These are phyloP conservation scores for Sparassis latifolia DNA, from an alignment of 1,284 basidiomycete species.

Conservation along the genomic window DNA sequence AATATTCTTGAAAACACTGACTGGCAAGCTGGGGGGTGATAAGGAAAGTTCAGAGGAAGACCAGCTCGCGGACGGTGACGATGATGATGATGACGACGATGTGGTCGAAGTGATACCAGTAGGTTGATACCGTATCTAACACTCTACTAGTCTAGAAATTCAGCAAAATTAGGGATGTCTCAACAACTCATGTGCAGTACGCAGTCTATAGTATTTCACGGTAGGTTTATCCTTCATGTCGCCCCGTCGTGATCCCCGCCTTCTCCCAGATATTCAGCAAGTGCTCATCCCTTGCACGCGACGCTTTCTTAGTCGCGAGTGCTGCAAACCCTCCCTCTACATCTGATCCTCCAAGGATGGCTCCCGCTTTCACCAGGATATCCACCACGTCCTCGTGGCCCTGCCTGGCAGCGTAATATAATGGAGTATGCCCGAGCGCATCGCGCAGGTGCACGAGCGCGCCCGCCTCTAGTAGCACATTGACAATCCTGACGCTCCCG, in stretches of 20 bases:
- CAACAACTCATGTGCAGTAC: no score
- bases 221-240: no score
- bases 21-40: conserved; percentile 38
- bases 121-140: no score
- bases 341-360: conserved; percentile 62
- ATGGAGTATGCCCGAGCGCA: conserved; percentile 71
- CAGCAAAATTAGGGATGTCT: no score
- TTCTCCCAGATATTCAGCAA: conserved; percentile 47
- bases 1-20: conserved; percentile 54
- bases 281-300: conserved; percentile 35
- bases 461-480: conserved; percentile 65
- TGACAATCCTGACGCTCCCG: conserved; percentile 50
- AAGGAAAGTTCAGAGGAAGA: conserved; percentile 29
- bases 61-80: conserved; percentile 14
- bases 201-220: no score
- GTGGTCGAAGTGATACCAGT: not conserved
- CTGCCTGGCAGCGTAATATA: conserved; percentile 76
- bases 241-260: conserved; percentile 24
- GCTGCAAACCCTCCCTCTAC: conserved; percentile 54
- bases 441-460: conserved; percentile 86
- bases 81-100: not conserved
- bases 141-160: no score
- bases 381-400: conserved; percentile 58
- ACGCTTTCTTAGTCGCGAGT: conserved; percentile 43
- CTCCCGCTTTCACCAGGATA: conserved; percentile 68